These are phyloP conservation scores for Discostella stelligera DNA, from an alignment of 352 stramenopile species.

Conservation along the genomic window DNA sequence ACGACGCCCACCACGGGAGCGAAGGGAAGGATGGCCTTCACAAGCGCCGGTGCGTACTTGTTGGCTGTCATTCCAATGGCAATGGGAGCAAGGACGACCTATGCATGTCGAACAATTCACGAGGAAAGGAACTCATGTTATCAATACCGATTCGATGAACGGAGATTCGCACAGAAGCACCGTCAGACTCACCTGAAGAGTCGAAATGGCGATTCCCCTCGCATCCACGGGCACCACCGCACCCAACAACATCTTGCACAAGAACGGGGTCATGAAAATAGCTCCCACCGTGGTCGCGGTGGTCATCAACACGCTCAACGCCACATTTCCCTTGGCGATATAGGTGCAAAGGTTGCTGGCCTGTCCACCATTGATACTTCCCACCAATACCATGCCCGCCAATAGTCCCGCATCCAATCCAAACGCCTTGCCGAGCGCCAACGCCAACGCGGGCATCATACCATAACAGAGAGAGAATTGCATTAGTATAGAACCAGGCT, in stretches of 20 bases:
- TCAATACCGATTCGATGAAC: background rate
- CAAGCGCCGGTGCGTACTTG: constrained; percentile 84
- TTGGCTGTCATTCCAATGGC: constrained; percentile 86
- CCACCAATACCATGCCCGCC: constrained; percentile 87
- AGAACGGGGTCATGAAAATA: constrained; percentile 88
- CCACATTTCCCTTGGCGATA: constrained; percentile 88
- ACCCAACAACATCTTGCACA: constrained; percentile 86
- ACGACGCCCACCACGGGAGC: constrained; percentile 86
- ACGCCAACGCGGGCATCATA: constrained; percentile 85
- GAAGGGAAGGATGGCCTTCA: constrained; percentile 83
- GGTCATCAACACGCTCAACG: constrained; percentile 88
- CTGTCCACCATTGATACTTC: constrained; percentile 87
- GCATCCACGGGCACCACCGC: constrained; percentile 87
- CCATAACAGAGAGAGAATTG: constrained; percentile 86
- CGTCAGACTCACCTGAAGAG: constrained; percentile 72
- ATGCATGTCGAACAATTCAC: background rate
- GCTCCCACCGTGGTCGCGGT: constrained; percentile 86
- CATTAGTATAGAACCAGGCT: constrained; percentile 83
- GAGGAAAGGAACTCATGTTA: background rate
- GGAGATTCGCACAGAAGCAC: no score
- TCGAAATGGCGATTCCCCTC: constrained; percentile 85
- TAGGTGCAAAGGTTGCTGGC: constrained; percentile 89
- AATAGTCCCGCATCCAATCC: constrained; percentile 81
- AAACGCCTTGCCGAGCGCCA: constrained; percentile 81
- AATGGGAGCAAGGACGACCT: constrained; percentile 87